These are phyloP conservation scores for Phoma sp. DNA, from an alignment of 2,329 filamentous ascomycete species.

Conservation along the genomic window DNA sequence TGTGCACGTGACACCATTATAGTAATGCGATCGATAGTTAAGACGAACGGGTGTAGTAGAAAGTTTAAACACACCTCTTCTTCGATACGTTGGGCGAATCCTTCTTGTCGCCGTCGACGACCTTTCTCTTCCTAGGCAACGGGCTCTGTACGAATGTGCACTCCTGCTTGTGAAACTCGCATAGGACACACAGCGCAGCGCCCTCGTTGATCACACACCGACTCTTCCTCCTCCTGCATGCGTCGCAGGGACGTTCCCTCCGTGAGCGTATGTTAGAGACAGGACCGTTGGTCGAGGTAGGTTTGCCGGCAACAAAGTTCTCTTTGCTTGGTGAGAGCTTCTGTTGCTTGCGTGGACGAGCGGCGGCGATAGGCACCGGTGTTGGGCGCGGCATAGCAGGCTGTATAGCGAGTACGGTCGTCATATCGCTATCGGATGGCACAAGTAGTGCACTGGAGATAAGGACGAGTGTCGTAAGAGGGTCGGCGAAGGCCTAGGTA, in stretches of 20 bases:
- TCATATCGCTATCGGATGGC: slow-evolving; percentile 49
- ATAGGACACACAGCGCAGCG: slow-evolving; percentile 74
- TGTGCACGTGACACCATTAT: slow-evolving; percentile 30
- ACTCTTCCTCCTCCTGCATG: slow-evolving; percentile 74
- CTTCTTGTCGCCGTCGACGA: slow-evolving; percentile 68
- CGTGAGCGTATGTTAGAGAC: slow-evolving; percentile 49
- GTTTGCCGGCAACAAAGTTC: slow-evolving; percentile 49
- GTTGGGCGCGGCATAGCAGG: slow-evolving; percentile 53
- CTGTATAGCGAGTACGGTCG: slow-evolving; percentile 57
- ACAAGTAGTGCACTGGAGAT: slow-evolving; percentile 34
- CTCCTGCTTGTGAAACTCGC: slow-evolving; percentile 77
- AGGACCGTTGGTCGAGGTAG: slow-evolving; percentile 41
- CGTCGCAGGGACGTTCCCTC: slow-evolving; percentile 61
- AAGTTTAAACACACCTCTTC: slow-evolving; percentile 67
- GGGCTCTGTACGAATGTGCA: slow-evolving; percentile 81
- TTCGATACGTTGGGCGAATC: slow-evolving; percentile 64
- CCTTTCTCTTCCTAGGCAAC: slow-evolving; percentile 79
- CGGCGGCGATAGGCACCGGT: slow-evolving; percentile 54
- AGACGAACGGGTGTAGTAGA: slow-evolving; percentile 19
- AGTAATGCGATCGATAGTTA: slow-evolving; percentile 11
- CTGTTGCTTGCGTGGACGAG: slow-evolving; percentile 51
- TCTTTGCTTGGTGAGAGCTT: slow-evolving; percentile 53
- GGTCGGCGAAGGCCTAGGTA: slow-evolving; percentile 26
- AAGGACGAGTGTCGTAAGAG: slow-evolving; percentile 33
- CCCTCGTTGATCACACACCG: slow-evolving; percentile 82